Percentiles rank a stretch among this genome's conserved stretches.
phyloP scores from a whole-genome alignment of 768 basidiomycete species.

The Termitomyces sp. region DNA sequence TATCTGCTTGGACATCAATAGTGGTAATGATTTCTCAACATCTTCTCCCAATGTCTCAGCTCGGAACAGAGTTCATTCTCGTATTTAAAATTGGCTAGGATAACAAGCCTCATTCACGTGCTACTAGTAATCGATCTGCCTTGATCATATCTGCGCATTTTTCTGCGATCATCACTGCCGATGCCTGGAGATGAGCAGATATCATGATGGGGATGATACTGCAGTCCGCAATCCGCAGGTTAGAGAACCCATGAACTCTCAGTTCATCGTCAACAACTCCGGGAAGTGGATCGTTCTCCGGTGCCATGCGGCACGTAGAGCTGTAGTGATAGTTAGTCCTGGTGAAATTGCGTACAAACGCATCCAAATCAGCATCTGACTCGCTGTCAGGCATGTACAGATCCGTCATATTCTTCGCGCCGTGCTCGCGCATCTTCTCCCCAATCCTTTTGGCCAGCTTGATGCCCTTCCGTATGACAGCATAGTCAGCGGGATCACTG shows the following conservation, averaged over 20 bases:
- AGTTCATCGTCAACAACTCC: conserved; percentile 21
- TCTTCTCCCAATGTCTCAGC: too few relatives aligned
- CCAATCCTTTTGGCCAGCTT: conserved; percentile 13
- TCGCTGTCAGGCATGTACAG: conserved; percentile 21
- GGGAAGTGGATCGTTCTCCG: conserved; percentile 14
- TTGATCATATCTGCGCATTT: too few relatives aligned
- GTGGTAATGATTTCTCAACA: too few relatives aligned
- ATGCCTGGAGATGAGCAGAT: conserved; percentile 14
- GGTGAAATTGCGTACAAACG: conserved; percentile 18
- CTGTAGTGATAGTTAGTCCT: conserved; percentile 31
- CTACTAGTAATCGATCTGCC: too few relatives aligned
- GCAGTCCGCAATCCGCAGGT: conserved; percentile 18
- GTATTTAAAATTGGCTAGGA: too few relatives aligned
- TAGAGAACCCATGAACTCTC: conserved; percentile 17
- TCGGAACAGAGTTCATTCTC: too few relatives aligned
- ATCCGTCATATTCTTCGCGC: conserved; percentile 15
- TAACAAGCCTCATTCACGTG: too few relatives aligned
- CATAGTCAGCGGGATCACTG: conserved; percentile 20
- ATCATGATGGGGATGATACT: conserved; percentile 16
- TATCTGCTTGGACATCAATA: too few relatives aligned
- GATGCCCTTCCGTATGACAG: conserved; percentile 21
- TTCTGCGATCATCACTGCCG: too few relatives aligned
- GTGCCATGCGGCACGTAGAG: conserved; percentile 34
- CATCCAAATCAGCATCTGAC: conserved; percentile 26
- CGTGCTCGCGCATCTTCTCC: conserved; percentile 5